Conservation (phyloP, 2,329 filamentous ascomycete species). For the Sarocladium kiliense region DNA sequence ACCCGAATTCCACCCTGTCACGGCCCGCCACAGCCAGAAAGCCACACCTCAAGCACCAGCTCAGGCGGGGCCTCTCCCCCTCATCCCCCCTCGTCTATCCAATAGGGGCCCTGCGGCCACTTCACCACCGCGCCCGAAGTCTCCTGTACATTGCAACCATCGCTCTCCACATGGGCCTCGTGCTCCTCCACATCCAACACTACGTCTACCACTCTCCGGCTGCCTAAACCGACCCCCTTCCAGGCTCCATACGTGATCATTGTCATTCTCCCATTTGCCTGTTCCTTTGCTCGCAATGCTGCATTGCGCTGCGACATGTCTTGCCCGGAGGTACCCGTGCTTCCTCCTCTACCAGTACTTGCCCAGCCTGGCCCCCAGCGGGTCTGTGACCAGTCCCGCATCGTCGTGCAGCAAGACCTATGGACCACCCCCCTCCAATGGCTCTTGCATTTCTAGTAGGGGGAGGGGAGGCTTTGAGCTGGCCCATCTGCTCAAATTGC, state of each 20-base stretch:
- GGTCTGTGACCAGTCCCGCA: neutral
- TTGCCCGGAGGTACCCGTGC: slow-evolving; percentile 8
- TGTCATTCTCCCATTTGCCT: neutral
- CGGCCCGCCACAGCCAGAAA: neutral
- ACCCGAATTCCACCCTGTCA: neutral
- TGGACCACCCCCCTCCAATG: neutral
- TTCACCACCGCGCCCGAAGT: neutral
- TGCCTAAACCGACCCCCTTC: slow-evolving; percentile 8
- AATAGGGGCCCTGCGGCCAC: neutral
- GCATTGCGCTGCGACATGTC: neutral
- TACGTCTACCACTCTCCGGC: neutral
- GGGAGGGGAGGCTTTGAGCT: neutral
- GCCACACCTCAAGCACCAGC: neutral
- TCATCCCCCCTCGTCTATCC: neutral
- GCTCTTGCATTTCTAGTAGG: neutral
- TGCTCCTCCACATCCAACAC: slow-evolving; percentile 2
- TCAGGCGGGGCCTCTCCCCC: neutral
- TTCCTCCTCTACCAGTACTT: neutral
- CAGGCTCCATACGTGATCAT: neutral
- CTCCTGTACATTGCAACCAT: slow-evolving; percentile 1
- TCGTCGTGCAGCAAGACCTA: neutral
- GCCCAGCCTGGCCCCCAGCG: neutral
- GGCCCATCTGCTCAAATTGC: neutral
- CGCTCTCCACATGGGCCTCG: neutral
- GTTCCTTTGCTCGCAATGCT: neutral